phyloP scores from a whole-genome alignment of 352 stramenopile species.

The Plasmopara viticola region DNA sequence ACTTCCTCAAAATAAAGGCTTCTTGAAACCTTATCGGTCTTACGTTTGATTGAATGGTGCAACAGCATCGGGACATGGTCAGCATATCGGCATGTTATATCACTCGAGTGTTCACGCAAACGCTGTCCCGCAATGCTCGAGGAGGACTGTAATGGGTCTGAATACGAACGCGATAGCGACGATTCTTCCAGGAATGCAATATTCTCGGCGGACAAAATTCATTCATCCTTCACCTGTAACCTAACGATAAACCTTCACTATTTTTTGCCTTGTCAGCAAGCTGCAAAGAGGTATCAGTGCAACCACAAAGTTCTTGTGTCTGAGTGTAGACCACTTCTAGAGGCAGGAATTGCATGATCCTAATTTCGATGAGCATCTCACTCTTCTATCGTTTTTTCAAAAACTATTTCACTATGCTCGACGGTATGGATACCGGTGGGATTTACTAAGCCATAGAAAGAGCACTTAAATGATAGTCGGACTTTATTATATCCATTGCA shows the following conservation, averaged over 20 bases:
- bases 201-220: slow-evolving; percentile 9
- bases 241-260: slow-evolving; percentile 23
- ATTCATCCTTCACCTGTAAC: slow-evolving; percentile 23
- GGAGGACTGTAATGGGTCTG: slow-evolving; percentile 56
- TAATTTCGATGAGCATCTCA: too few species aligned
- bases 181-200: slow-evolving; percentile 23
- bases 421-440: too few species aligned
- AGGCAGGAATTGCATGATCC: slow-evolving; percentile 18
- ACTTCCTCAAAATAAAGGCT: slow-evolving; percentile 16
- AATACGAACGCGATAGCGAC: slow-evolving; percentile 46
- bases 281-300: slow-evolving; percentile 25
- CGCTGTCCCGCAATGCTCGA: slow-evolving; percentile 24
- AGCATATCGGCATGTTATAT: slow-evolving; percentile 21
- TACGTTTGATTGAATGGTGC: slow-evolving; percentile 34
- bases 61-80: slow-evolving; percentile 47
- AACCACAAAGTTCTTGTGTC: slow-evolving; percentile 11
- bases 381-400: too few species aligned
- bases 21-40: slow-evolving; percentile 21
- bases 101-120: slow-evolving; percentile 24
- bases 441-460: too few species aligned
- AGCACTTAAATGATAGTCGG: too few species aligned
- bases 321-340: slow-evolving; percentile 10
- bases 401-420: too few species aligned
- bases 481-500: too few species aligned
- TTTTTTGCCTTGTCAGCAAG: slow-evolving; percentile 14